Base-by-base conservation (phyloP, 768 basidiomycete species). In the Tulasnella sp. region DNA sequence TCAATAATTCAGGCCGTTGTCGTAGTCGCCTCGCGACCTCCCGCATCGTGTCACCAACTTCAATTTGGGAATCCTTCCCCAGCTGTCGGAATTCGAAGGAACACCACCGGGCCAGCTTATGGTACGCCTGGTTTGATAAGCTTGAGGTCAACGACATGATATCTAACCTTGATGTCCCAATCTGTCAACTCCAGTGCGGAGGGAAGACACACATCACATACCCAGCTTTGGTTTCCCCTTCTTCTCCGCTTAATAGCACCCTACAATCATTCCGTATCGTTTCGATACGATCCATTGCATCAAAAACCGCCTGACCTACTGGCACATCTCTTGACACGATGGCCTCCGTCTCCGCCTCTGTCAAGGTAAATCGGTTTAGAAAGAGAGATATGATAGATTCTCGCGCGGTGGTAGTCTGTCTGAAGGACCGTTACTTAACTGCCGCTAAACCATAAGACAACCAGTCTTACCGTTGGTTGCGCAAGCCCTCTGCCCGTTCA, bases 21-120 rank as follows among this genome's bases (percentile, higher is more conserved):
- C 83, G 74, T n/a, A 98, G 72, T 45, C 93, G 71, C 27, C 72
- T 72, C 27, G 96, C 75, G 1, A 84, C 81, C 65, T 92, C 84
- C 34, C 78, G 72, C 77, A 92, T 78, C 1, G 73, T 73, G 2
- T 72, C 62, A 37, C 70, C 73, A 0, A 89, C 81, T 69, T 92
- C 86, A 14, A 89, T 68, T 61, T 83, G 81, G 9, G 78, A 73
- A 57, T 87, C 90, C 29, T 80, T 76, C 5, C 83, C 84, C 61
- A 85, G 79, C 61, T 82, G 78, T 8, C 86, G 77, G 66, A 96
- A 91, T 67, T 94, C 87, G 65, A 84, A 83, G 0, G 82, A 77
- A 67, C 83, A 80, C 81, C 86, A 93, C 23, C 90, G 82, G 57
- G 84, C 75, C 39, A 93, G 79, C 70, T 96, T 97, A 58, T 87